Base-by-base conservation (phyloP, 257 asterid genomes). In the Primulina tabacum region DNA sequence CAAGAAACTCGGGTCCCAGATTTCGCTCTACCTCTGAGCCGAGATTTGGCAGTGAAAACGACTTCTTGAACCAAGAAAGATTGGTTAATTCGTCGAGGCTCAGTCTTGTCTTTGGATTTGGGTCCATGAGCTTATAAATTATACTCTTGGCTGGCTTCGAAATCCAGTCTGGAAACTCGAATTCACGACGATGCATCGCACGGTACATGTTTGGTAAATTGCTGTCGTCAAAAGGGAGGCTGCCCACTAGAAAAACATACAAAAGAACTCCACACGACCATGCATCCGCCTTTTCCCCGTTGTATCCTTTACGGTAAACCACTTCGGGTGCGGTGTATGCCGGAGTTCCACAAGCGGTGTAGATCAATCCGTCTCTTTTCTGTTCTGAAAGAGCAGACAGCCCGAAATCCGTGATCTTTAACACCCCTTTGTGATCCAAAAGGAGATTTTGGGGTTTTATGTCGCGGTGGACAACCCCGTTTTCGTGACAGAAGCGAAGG, bases 311-410 rank as follows among this genome's bases (percentile, higher is more conserved):
- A 0, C 93, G 88, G 28, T 65, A 69, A n/a, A 92, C 79, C 0
- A 92, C 93, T 60, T 92, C 98, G 14, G 97, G 98, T 1, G 97
- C 98, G 30, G 95, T 85, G 76, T 87, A 90, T 1, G 97, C 95
- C 62, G 98, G 98, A 8, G 97, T 92, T 0, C 98, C 97, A 56
- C 98, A 92, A 3, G 95, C 85, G 0, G 98, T 92, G 71, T 83
- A 82, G 12, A 92, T 73, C 6, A 88, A 81, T 12, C 95, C 93
- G 8, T 88, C 83, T 0, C 62, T 70, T 6, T 87, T 76, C 75
- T 84, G 95, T 26, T 92, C 97, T 2, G 95, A 81, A 17, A 92
- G 80, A 5, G 96, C 96, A 10, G 98, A 92, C 37, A 92, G 96
- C 0, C 98, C 98, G 57, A 92, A 92, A 64, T 92, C 98, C 10